These are phyloP conservation scores for Saturnispora hagleri DNA, from an alignment of 805 yeast genomes.

Conservation along the genomic window DNA sequence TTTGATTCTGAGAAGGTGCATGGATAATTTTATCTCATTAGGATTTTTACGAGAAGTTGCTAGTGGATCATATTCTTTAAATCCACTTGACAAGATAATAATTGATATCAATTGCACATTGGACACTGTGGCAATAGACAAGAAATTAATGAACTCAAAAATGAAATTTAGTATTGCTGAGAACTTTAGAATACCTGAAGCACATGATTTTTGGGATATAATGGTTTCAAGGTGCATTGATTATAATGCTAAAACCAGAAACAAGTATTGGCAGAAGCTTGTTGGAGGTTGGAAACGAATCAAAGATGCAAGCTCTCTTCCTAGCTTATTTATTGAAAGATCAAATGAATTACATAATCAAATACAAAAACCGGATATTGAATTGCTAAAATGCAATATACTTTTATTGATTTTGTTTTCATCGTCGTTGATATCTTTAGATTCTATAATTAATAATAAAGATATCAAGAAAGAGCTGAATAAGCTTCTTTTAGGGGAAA, in stretches of 20 bases:
- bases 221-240: not conserved
- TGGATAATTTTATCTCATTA: not conserved
- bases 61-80: not conserved
- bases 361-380: not conserved
- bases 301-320: not conserved
- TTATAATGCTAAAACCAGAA: not conserved
- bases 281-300: not conserved
- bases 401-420: not conserved
- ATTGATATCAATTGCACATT: not conserved
- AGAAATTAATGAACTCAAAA: not conserved
- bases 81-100: not conserved
- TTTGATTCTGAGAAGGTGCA: not conserved
- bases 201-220: not conserved
- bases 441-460: not conserved
- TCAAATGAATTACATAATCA: not conserved
- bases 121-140: not conserved
- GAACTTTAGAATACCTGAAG: not conserved
- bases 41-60: not conserved
- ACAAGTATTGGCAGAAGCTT: not conserved
- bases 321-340: not conserved
- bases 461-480: not conserved
- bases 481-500: not conserved
- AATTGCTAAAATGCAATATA: slow-evolving; percentile 3
- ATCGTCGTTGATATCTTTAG: not conserved
- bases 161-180: not conserved